Conservation (phyloP, 345 rosid genomes). For the Nasturtium officinale region DNA sequence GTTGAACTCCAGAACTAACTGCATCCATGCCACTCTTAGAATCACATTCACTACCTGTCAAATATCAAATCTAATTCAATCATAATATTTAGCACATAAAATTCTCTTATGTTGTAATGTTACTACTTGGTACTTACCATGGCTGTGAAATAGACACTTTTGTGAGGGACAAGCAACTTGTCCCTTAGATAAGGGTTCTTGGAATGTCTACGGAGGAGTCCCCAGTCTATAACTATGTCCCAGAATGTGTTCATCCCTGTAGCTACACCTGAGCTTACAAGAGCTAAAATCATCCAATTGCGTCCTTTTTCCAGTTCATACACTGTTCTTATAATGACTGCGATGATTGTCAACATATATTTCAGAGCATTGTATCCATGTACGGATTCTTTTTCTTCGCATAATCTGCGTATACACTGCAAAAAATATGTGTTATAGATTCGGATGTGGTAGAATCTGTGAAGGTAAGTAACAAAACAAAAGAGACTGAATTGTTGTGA, state of each 20-base stretch:
- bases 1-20: conserved; percentile 60
- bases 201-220: conserved; percentile 66
- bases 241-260: conserved; percentile 56
- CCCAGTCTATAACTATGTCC: conserved; percentile 80
- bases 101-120: background rate
- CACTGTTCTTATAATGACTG: conserved; percentile 61
- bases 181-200: conserved; percentile 64
- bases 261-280: conserved; percentile 64
- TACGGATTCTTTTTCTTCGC: conserved; percentile 60
- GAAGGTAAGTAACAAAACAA: background rate
- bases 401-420: conserved; percentile 73
- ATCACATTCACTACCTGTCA: conserved; percentile 55
- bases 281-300: conserved; percentile 62
- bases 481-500: conserved; percentile 1
- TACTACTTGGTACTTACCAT: conserved; percentile 51
- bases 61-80: conserved; percentile 1
- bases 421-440: background rate
- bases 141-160: conserved; percentile 65
- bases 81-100: conserved; percentile 3
- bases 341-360: conserved; percentile 65
- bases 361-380: conserved; percentile 66
- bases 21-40: conserved; percentile 71
- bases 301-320: conserved; percentile 57
- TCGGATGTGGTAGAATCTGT: background rate
- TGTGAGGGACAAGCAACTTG: conserved; percentile 61